Evolutionary conservation across 2,329 filamentous ascomycete species (phyloP).

Genomic region (Lasiodiplodia sp.): DNA sequence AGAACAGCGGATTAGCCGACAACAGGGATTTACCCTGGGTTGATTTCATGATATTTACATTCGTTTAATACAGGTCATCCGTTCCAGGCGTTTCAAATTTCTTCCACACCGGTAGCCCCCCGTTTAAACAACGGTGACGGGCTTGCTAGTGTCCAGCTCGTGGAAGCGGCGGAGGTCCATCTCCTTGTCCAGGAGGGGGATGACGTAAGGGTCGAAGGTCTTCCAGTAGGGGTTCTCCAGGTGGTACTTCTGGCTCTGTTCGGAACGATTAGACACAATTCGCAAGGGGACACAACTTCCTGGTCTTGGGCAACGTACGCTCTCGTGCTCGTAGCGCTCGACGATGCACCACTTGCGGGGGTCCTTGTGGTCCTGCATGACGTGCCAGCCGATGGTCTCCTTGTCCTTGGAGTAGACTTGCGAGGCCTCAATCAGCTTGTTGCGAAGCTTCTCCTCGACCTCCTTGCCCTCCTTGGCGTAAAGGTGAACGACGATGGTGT

Average conservation of each 20-base stretch:
- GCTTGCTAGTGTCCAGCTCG: conserved; percentile 65
- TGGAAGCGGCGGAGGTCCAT: conserved; percentile 75
- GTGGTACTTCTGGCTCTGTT: conserved; percentile 52
- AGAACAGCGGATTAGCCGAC: neutral
- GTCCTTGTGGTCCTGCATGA: conserved; percentile 77
- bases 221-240: conserved; percentile 74
- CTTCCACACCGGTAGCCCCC: neutral
- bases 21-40: neutral
- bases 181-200: conserved; percentile 69
- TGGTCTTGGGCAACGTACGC: conserved; percentile 51
- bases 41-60: neutral
- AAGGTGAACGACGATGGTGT: conserved; percentile 73
- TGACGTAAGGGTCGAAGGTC: conserved; percentile 77
- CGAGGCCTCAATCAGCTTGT: conserved; percentile 78
- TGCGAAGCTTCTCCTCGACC: conserved; percentile 70
- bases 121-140: conserved; percentile 26
- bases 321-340: conserved; percentile 74
- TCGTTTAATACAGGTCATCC: neutral
- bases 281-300: neutral
- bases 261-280: neutral
- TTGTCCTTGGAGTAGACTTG: conserved; percentile 75
- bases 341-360: conserved; percentile 76
- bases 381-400: conserved; percentile 74
- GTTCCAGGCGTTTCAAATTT: neutral
- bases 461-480: conserved; percentile 72